Evolutionary conservation across 176 grass and related monocot genomes (phyloP).

Genomic region (Lolium rigidum): DNA sequence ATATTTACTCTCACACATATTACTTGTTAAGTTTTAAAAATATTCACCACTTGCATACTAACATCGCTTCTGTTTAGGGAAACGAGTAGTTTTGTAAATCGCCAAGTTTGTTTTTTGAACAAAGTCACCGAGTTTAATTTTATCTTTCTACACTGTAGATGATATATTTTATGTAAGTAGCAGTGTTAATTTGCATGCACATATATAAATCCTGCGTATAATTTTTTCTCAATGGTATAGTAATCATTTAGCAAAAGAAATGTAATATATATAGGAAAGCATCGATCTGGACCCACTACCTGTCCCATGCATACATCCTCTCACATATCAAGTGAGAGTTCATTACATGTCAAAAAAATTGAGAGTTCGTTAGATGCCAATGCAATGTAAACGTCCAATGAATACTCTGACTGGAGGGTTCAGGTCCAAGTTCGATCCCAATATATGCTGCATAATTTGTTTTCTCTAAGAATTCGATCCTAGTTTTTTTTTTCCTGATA

Average conservation of each 20-base stretch:
- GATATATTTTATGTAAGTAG: neutral
- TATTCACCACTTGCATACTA: no score
- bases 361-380: neutral
- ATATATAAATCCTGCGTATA: neutral
- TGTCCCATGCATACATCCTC: neutral
- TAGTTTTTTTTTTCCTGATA: neutral
- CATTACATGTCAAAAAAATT: neutral
- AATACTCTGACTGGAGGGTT: neutral
- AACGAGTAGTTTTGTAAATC: no score
- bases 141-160: neutral
- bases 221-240: neutral
- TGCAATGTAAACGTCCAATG: neutral
- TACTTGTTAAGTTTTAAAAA: no score
- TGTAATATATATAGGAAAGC: neutral
- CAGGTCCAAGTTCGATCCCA: neutral
- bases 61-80: no score
- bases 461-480: neutral
- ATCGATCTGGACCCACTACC: neutral
- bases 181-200: neutral
- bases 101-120: neutral
- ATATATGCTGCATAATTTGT: neutral
- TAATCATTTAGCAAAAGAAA: neutral
- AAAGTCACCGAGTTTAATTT: neutral
- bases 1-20: no score
- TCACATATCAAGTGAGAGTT: neutral